phyloP scores from a whole-genome alignment of 148 eudicot genomes.

The Pouteria glomerata region DNA sequence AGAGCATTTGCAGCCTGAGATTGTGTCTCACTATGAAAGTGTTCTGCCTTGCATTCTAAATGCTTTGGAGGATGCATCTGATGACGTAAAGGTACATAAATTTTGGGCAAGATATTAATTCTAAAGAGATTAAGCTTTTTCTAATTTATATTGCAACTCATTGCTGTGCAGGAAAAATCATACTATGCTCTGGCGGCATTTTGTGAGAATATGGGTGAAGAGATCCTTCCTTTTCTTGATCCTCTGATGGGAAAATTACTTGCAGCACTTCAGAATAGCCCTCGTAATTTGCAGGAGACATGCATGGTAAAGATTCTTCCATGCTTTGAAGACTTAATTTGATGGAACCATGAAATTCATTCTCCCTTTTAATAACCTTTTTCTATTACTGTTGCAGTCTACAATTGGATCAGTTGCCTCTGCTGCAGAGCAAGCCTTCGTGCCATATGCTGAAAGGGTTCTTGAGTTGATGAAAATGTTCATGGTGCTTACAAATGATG shows the following conservation, averaged over 20 bases:
- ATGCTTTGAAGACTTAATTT: background rate
- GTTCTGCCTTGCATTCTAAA: conserved; percentile 83
- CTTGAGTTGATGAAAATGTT: conserved; percentile 86
- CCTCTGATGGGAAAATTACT: conserved; percentile 86
- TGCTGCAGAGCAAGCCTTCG: conserved; percentile 89
- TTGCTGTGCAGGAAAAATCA: conserved; percentile 73
- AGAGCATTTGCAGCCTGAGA: conserved; percentile 95
- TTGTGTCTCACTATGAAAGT: conserved; percentile 77
- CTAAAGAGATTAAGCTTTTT: conserved; percentile 7
- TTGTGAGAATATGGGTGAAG: conserved; percentile 94
- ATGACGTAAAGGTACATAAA: conserved; percentile 81
- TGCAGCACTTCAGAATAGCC: conserved; percentile 69
- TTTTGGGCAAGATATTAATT: background rate
- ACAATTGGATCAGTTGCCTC: conserved; percentile 96
- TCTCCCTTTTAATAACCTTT: conserved; percentile 8
- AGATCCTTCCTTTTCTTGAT: conserved; percentile 85
- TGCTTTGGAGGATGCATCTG: conserved; percentile 82
- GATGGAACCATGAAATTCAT: conserved; percentile 2
- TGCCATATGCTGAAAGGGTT: conserved; percentile 93
- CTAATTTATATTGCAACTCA: conserved; percentile 2
- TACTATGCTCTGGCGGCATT: conserved; percentile 96
- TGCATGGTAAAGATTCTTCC: conserved; percentile 74
- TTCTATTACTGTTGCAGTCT: conserved; percentile 47
- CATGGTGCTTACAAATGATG: conserved; percentile 86
- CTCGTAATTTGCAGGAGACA: conserved; percentile 88